A percentile compares a stretch with the other conserved stretches of the same genome.
phyloP scores from a whole-genome alignment of 2,329 filamentous ascomycete genomes.

The Exophiala aquamarina region DNA sequence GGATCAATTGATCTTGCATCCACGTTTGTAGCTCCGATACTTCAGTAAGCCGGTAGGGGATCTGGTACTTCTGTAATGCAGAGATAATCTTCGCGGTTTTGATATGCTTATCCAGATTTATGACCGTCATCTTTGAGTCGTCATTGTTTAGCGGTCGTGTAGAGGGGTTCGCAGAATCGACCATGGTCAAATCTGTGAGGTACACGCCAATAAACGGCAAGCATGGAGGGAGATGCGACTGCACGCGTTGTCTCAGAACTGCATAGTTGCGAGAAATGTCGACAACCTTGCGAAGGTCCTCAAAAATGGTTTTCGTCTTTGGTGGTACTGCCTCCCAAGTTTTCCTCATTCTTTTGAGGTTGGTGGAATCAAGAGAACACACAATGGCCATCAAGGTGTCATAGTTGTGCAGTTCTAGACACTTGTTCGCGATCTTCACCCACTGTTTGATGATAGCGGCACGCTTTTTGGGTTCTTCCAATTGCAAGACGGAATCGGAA shows the following conservation, averaged over 20 bases:
- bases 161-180: constrained; percentile 88
- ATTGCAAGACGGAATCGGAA: constrained; percentile 83
- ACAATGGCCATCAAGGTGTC: constrained; percentile 97
- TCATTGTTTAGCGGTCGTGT: constrained; percentile 72
- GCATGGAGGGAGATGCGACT: constrained; percentile 85
- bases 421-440: constrained; percentile 90
- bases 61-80: constrained; percentile 93
- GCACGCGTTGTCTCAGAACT: constrained; percentile 75
- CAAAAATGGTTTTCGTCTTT: constrained; percentile 78
- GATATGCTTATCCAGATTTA: constrained; percentile 98
- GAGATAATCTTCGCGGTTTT: constrained; percentile 94
- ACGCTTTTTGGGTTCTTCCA: constrained; percentile 89
- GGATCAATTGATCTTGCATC: constrained; percentile 78
- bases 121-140: constrained; percentile 69
- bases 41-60: constrained; percentile 80
- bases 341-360: constrained; percentile 80
- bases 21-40: constrained; percentile 89
- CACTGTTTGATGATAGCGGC: constrained; percentile 92
- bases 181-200: constrained; percentile 91
- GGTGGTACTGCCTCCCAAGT: constrained; percentile 89
- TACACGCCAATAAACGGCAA: constrained; percentile 96
- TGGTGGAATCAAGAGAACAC: constrained; percentile 88
- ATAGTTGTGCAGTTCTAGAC: constrained; percentile 89
- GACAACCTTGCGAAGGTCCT: constrained; percentile 77
- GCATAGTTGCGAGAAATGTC: constrained; percentile 91